Evolutionary conservation across 1,284 basidiomycete genomes (phyloP), one percentile per base, ranked within the genome.

Genomic region (Leccinum subspadiceum): DNA sequence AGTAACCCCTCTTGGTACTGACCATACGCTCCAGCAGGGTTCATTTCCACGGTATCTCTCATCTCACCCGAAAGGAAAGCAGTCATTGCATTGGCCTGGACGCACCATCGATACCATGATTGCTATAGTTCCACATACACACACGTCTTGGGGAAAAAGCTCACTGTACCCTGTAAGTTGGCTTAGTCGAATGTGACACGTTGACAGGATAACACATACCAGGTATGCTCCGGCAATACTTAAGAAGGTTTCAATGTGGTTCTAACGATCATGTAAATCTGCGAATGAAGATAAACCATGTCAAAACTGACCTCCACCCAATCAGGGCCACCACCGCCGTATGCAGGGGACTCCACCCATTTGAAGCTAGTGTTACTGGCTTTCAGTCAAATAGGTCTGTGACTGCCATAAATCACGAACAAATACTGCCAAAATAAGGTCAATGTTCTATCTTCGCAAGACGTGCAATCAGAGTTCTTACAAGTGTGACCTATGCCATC

Each of bases 21-120:
- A 89, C 90, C 88, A 71, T 93, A 94, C 55, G 89, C 85, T 17
- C 91, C 92, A 6, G 90, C 90, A 13, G 93, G 92, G 68, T 94
- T 90, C 72, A 95, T 81, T 71, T 97, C 92, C 8, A 98, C 96
- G 0, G 96, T 98, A 68, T 98, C 94, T 73, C 90, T 89, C 96
- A 98, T 98, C 69, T 94, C 93, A 8, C 92, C 92, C 0, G 93
- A 95, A 31, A 99, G 79, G 72, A 98, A 94, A 3, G 96, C 96
- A 0, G 95, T 80, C 93, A 98, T 97, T 0, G 96, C 93, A 76
- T 98, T 99, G 2, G 93, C 79, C 91, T 92, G 62, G 13, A 31
- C 10, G 9, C 15, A 20, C 15, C 6, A n/a, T 56, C 24, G 8
- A 50, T 50, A 41, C n/a, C 17, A 55, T 35, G 33, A 35, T 51